These are phyloP conservation scores for Penicillium crystallinum DNA, from an alignment of 495 filamentous ascomycete genomes.

Conservation along the genomic window DNA sequence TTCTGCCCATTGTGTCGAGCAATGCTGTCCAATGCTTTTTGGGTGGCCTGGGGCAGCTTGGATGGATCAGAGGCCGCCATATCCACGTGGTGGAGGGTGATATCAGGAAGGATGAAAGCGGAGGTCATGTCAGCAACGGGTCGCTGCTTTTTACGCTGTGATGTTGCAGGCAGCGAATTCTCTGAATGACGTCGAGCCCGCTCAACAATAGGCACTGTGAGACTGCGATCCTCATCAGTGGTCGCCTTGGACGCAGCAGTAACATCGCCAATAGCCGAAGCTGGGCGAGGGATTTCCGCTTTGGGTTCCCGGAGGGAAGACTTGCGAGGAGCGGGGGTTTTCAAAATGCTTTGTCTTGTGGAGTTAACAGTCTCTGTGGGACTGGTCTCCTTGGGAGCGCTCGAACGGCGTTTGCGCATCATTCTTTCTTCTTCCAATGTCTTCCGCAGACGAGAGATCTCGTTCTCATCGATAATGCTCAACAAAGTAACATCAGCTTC, in stretches of 20 bases:
- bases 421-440: constrained; percentile 47
- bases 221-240: constrained; percentile 27
- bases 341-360: constrained; percentile 34
- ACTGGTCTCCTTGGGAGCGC: constrained; percentile 24
- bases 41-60: constrained; percentile 44
- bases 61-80: constrained; percentile 28
- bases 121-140: constrained; percentile 9
- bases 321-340: constrained; percentile 37
- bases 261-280: constrained; percentile 36
- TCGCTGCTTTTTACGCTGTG: constrained; percentile 30
- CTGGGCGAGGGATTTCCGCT: constrained; percentile 26
- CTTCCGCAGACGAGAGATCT: constrained; percentile 45
- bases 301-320: constrained; percentile 44
- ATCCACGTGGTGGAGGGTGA: constrained; percentile 48
- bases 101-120: constrained; percentile 49
- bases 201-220: constrained; percentile 27
- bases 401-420: constrained; percentile 39
- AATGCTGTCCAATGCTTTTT: constrained; percentile 54
- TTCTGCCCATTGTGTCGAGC: constrained; percentile 63
- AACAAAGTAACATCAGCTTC: constrained; percentile 39
- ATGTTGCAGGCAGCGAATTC: constrained; percentile 25
- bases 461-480: constrained; percentile 44
- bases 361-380: constrained; percentile 31
- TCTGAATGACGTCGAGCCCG: constrained; percentile 46
- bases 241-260: constrained; percentile 26